Percentiles rank a stretch among this genome's conserved stretches.
These are phyloP conservation scores for Fusarium sp. DNA, from an alignment of 2,329 filamentous ascomycete species.

Conservation along the genomic window DNA sequence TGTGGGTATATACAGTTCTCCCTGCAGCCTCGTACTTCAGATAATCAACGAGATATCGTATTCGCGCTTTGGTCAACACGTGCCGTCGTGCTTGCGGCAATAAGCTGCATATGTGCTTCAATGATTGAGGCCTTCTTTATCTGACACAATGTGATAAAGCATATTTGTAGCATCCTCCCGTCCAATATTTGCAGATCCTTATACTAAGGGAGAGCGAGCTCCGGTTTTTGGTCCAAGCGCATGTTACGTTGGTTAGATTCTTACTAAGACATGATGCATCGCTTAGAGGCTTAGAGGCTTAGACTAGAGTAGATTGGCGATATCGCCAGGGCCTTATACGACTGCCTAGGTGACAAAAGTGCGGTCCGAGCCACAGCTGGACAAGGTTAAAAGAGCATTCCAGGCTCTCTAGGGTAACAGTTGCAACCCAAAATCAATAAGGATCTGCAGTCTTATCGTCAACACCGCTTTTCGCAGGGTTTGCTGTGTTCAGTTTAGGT, in stretches of 20 bases:
- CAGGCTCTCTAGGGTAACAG: background rate
- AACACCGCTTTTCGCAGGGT: background rate
- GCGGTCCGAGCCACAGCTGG: background rate
- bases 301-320: background rate
- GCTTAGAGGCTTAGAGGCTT: background rate
- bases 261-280: no score
- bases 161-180: no score
- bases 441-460: background rate
- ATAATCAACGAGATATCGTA: background rate
- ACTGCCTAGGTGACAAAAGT: background rate
- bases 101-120: background rate
- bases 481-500: background rate
- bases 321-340: background rate
- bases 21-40: no score
- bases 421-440: background rate
- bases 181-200: background rate
- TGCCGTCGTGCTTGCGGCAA: background rate
- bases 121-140: background rate
- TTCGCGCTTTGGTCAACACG: background rate
- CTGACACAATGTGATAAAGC: background rate
- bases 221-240: background rate
- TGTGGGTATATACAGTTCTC: background rate
- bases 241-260: background rate
- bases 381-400: background rate
- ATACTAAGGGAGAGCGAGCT: background rate